phyloP scores from a whole-genome alignment of 164 flowering plant genomes.

The Tetrastigma voinierianum region DNA sequence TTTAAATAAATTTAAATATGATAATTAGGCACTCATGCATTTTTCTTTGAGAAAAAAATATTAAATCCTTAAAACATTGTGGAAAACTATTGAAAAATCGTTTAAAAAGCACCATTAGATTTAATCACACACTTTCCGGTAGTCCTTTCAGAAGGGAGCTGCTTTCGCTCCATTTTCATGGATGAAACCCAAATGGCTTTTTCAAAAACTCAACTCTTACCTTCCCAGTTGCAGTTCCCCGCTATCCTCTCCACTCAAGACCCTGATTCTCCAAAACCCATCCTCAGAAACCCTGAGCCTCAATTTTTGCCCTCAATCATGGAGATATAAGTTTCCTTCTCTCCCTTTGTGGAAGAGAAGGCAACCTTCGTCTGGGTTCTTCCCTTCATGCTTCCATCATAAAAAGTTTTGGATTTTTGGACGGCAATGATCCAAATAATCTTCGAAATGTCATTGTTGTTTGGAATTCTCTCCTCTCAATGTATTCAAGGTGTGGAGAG shows the following conservation, averaged over 20 bases:
- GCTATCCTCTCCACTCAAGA: conserved; percentile 14
- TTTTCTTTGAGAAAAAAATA: too few relatives aligned
- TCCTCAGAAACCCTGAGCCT: conserved; percentile 9
- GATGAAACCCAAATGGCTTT: conserved; percentile 59
- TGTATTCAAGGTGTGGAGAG: conserved; percentile 56
- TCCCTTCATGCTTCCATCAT: conserved; percentile 69
- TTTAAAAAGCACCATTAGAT: too few relatives aligned
- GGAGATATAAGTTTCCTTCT: conserved; percentile 33
- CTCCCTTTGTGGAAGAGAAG: conserved; percentile 54
- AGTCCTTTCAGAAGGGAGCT: background rate
- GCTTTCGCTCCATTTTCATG: conserved; percentile 23
- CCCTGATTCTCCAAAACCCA: conserved; percentile 13
- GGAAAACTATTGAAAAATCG: too few relatives aligned
- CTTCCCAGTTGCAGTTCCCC: conserved; percentile 22
- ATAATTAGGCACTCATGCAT: too few relatives aligned
- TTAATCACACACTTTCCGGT: too few relatives aligned
- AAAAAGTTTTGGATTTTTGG: conserved; percentile 32
- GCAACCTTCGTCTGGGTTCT: conserved; percentile 48
- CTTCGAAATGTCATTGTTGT: conserved; percentile 32
- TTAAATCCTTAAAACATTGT: too few relatives aligned
- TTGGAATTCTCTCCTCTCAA: conserved; percentile 66
- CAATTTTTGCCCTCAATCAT: conserved; percentile 21
- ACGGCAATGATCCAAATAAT: conserved; percentile 1
- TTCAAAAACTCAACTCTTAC: conserved; percentile 25
- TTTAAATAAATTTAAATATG: too few relatives aligned